phyloP scores from a whole-genome alignment of 2,329 filamentous ascomycete genomes.

The Dactylellina haptotyla region DNA sequence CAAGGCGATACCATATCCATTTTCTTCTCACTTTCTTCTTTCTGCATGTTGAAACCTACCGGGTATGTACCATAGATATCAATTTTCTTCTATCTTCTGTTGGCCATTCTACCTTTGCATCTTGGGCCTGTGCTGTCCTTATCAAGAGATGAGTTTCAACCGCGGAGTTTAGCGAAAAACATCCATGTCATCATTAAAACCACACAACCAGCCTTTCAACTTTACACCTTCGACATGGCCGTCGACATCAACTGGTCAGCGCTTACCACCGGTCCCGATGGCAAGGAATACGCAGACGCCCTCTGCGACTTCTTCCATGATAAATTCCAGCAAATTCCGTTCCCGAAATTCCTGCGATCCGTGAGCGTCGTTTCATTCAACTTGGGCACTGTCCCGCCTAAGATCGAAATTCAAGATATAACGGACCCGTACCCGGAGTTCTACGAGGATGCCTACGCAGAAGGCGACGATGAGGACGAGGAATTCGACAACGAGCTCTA shows the following conservation, averaged over 20 bases:
- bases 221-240: slow-evolving; percentile 73
- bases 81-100: not conserved
- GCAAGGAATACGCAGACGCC: slow-evolving; percentile 80
- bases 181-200: slow-evolving; percentile 28
- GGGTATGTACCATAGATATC: slow-evolving; percentile 41
- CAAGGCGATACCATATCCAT: slow-evolving; percentile 34
- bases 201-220: not conserved
- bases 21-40: not conserved
- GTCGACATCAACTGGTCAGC: slow-evolving; percentile 98
- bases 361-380: slow-evolving; percentile 94
- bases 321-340: slow-evolving; percentile 89
- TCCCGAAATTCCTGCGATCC: slow-evolving; percentile 95
- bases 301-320: slow-evolving; percentile 95
- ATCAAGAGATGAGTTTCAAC: slow-evolving; percentile 14
- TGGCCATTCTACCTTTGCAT: not conserved
- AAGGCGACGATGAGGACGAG: slow-evolving; percentile 67
- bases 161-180: slow-evolving; percentile 36
- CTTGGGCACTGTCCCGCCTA: slow-evolving; percentile 83
- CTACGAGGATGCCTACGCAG: slow-evolving; percentile 82
- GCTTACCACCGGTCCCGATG: slow-evolving; percentile 88
- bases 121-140: not conserved
- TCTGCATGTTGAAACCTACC: slow-evolving; percentile 5
- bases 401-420: slow-evolving; percentile 93
- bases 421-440: slow-evolving; percentile 96
- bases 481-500: slow-evolving; percentile 61